Conservation (phyloP, 257 asterid genomes). For the Solanum pennellii region DNA sequence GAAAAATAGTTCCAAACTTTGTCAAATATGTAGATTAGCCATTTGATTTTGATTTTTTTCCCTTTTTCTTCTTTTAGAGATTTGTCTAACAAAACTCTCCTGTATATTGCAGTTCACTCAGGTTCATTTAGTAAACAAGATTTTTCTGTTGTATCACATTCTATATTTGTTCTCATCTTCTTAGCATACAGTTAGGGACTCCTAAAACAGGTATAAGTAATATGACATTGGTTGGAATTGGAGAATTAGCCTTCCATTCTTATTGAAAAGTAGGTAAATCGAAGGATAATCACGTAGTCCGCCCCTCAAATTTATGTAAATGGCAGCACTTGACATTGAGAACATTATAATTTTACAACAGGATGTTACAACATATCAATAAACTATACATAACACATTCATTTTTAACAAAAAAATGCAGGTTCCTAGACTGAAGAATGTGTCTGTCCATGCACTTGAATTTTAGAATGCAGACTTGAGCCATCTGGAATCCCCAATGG, state of each 20-base stretch:
- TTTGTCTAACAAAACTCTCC: neutral
- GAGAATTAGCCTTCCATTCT: neutral
- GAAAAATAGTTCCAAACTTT: neutral
- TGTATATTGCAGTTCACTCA: neutral
- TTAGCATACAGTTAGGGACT: neutral
- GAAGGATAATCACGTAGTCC: neutral
- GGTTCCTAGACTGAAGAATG: conserved; percentile 6
- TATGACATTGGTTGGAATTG: neutral
- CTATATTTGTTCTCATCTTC: neutral
- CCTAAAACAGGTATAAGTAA: neutral
- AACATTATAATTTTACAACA: neutral
- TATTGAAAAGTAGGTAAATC: neutral
- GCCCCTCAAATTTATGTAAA: neutral
- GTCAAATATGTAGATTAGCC: neutral
- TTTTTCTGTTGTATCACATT: neutral
- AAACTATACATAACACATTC: neutral
- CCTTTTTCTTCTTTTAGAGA: neutral
- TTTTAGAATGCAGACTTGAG: conserved; percentile 45
- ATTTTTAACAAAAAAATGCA: neutral
- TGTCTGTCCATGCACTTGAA: conserved; percentile 17
- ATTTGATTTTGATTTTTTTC: neutral
- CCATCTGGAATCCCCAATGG: conserved; percentile 75
- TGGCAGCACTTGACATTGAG: neutral
- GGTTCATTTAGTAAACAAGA: neutral
- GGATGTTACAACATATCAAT: neutral